phyloP scores from a whole-genome alignment of 257 asterid species.

The Solanum habrochaites region DNA sequence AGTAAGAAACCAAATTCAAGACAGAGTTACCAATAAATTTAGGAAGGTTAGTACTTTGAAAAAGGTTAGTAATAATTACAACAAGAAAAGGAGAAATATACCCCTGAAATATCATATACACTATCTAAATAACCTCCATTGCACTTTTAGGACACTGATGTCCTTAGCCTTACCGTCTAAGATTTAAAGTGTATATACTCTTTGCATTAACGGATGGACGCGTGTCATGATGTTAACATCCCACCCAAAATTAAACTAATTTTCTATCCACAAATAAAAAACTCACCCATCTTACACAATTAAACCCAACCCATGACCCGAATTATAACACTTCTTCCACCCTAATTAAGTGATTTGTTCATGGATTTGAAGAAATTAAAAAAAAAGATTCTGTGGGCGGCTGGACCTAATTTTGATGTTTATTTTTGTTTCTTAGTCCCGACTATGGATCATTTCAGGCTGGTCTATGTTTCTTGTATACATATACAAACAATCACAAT shows the following conservation, averaged over 20 bases:
- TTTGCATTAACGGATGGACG: background rate
- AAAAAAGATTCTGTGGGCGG: background rate
- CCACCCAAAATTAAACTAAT: background rate
- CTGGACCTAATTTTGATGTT: background rate
- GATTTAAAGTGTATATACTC: background rate
- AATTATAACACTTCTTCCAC: background rate
- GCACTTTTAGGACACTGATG: background rate
- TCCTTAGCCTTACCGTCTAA: background rate
- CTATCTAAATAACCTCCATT: background rate
- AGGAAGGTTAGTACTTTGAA: background rate
- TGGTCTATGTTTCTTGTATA: background rate
- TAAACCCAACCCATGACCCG: background rate
- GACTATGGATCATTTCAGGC: background rate
- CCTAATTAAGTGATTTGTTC: background rate
- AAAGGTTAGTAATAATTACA: background rate
- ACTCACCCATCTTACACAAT: background rate
- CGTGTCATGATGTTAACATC: background rate
- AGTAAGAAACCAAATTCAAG: background rate
- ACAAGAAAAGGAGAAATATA: background rate
- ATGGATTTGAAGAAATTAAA: background rate
- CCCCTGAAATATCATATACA: background rate
- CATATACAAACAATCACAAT: background rate
- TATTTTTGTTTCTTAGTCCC: background rate
- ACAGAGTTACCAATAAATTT: background rate
- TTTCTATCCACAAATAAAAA: background rate